Evolutionary conservation across 1,284 basidiomycete species (phyloP), one percentile per base, ranked within the genome.

Genomic region (Malassezia sp.): DNA sequence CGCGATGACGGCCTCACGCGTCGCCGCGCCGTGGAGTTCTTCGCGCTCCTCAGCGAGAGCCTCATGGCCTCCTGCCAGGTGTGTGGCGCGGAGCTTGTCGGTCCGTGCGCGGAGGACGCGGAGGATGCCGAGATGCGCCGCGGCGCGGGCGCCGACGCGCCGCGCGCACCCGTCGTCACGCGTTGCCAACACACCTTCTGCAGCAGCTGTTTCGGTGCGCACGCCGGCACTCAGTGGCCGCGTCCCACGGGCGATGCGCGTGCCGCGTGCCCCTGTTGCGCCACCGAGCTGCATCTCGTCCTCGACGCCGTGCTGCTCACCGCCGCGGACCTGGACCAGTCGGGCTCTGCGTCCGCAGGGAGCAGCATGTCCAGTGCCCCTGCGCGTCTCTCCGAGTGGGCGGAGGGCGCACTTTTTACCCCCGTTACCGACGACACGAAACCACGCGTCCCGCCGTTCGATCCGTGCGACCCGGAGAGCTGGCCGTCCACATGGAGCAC

Each of bases 181-280:
- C 79, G 83, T 47, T 99, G 93, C 71, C 84, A 88, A 63, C 93
- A 97, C 71, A 75, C 96, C 24, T 90, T 85, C 71, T 75, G 63
- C 62, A 70, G 70, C 10, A 12, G 28, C 4, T 64, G 63, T 53
- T 61, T 59, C 51, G 77, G 30, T 76, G 42, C 38, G 15, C 30
- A 28, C 20, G 53, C 58, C 18, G 57, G 57, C 9, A 42, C 26
- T 1, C 54, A 54, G 57, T 57, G 54, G 15, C 30, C 49, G 7
- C 53, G 53, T n/a, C 46, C 45, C 1, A 30, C 36, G 1, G 27
- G 44, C 7, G 59, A 58, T 12, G 41, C 49, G 12, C 38, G 29
- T 5, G 52, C 38, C 9, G 34, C 84, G 24, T 88, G 78, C 57
- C 78, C 85, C 10, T 79, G 79, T 28, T 93, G 43, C 78, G 89